phyloP scores from a whole-genome alignment of 495 filamentous ascomycete species.

The Mytilinidion resinicola region DNA sequence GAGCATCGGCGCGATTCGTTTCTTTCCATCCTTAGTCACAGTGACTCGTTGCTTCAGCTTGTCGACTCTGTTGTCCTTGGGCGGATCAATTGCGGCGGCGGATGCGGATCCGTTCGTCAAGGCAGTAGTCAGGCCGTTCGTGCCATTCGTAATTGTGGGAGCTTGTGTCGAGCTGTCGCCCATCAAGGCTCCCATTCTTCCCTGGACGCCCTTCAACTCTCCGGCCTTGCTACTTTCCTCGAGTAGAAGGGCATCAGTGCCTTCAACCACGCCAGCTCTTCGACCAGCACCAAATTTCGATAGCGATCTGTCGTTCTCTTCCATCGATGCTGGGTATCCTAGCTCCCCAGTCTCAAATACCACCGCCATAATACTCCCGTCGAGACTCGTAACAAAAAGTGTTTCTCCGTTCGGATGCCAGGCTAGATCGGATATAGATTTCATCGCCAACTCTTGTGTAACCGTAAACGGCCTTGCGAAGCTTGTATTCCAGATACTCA shows the following conservation, averaged over 20 bases:
- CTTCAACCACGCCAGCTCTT: slow-evolving; percentile 83
- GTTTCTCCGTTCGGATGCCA: slow-evolving; percentile 92
- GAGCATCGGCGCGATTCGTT: slow-evolving; percentile 84
- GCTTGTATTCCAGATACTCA: slow-evolving; percentile 96
- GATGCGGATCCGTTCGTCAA: slow-evolving; percentile 21
- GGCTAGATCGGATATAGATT: slow-evolving; percentile 86
- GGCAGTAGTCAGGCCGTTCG: slow-evolving; percentile 20
- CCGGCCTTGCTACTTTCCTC: slow-evolving; percentile 90
- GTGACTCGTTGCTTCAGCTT: slow-evolving; percentile 84
- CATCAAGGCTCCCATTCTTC: slow-evolving; percentile 96
- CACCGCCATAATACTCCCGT: slow-evolving; percentile 76
- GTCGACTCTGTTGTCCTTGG: slow-evolving; percentile 62
- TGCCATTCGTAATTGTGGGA: slow-evolving; percentile 31
- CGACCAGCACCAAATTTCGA: slow-evolving; percentile 87
- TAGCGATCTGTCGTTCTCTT: slow-evolving; percentile 86
- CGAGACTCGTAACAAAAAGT: slow-evolving; percentile 76
- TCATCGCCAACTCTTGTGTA: slow-evolving; percentile 75
- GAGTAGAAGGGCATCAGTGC: slow-evolving; percentile 74
- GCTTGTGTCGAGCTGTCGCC: slow-evolving; percentile 51
- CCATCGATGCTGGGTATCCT: slow-evolving; percentile 63
- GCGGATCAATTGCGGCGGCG: slow-evolving; percentile 36
- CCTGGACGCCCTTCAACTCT: slow-evolving; percentile 81
- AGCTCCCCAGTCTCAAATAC: slow-evolving; percentile 67
- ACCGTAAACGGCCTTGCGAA: slow-evolving; percentile 85
- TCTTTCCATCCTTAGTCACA: slow-evolving; percentile 94